Conservation (phyloP, 495 filamentous ascomycete genomes). For the Neurospora sp. region DNA sequence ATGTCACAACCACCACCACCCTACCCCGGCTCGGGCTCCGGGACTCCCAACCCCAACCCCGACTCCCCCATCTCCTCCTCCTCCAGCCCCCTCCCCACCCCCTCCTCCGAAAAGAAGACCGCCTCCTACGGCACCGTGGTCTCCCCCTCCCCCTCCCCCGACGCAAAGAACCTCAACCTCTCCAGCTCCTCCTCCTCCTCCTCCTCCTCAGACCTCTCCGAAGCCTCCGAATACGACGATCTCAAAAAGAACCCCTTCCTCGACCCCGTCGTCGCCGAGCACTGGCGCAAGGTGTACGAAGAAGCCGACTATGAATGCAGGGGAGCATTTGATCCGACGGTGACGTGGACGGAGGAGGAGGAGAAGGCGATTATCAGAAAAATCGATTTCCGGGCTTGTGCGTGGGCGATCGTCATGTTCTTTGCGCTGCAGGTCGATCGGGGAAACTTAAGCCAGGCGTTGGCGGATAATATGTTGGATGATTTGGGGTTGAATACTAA, state of each 20-base stretch:
- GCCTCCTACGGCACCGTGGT: neutral
- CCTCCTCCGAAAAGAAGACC: neutral
- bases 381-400: slow-evolving; percentile 39
- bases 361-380: slow-evolving; percentile 43
- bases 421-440: slow-evolving; percentile 50
- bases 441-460: slow-evolving; percentile 44
- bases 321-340: slow-evolving; percentile 41
- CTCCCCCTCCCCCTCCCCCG: neutral
- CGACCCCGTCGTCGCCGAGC: slow-evolving; percentile 35
- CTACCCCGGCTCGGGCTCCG: neutral
- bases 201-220: neutral
- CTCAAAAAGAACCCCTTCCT: slow-evolving; percentile 30
- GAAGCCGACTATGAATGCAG: slow-evolving; percentile 40
- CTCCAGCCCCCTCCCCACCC: neutral
- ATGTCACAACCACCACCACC: neutral
- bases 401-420: slow-evolving; percentile 45
- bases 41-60: neutral
- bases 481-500: slow-evolving; percentile 45
- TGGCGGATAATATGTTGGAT: slow-evolving; percentile 45
- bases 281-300: slow-evolving; percentile 38
- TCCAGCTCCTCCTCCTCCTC: neutral
- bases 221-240: slow-evolving; percentile 1
- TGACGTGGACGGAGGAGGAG: slow-evolving; percentile 44
- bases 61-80: neutral
- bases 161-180: neutral